Base-by-base conservation (phyloP, 306 rosid genomes). In the Lathyrus oleraceus region DNA sequence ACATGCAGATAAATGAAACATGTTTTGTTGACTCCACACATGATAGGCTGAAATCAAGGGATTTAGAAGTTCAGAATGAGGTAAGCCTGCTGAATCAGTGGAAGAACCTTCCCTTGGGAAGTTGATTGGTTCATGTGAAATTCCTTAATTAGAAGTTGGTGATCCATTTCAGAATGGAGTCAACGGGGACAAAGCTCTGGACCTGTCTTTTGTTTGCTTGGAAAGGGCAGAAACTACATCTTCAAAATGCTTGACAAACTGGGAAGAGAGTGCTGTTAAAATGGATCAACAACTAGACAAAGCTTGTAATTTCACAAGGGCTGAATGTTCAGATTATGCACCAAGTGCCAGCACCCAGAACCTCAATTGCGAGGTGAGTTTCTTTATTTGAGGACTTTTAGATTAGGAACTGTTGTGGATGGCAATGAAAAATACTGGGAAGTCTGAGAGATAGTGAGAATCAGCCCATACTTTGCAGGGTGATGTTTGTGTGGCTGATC, bases 331-430 rank as follows among this genome's bases (percentile, higher is more conserved):
- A 57, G 87, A 84, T 61, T 67, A 61, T 75, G 81, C 75, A 25
- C 76, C 96, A 69, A 78, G 76, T 79, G 80, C 84, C 65, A 74
- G 73, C 78, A 5, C 77, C 61, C 86, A 70, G 83, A 84, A 75
- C 85, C 96, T 90, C 88, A 85, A 81, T 79, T 80, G 81, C 36
- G 79, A 88, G 94, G 97, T 84, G 88, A 94, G 96, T 91, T 84
- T 84, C 84, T 77, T 83, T 79, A 80, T 82, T 77, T 85, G 90
- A 85, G 83, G 89, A 76, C 79, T 82, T 85, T 61, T 77, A 87
- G 89, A 79, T 89, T 92, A 75, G 82, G 66, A 83, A 79, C 76
- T 81, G 71, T 81, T 72, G 81, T 65, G 65, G 91, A 90, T 82
- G 91, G 86, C 85, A 76, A 87, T 87, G 83, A 81, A 84, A 88